Conservation (phyloP, 2,329 filamentous ascomycete genomes). For the Hypoxylon sp. region DNA sequence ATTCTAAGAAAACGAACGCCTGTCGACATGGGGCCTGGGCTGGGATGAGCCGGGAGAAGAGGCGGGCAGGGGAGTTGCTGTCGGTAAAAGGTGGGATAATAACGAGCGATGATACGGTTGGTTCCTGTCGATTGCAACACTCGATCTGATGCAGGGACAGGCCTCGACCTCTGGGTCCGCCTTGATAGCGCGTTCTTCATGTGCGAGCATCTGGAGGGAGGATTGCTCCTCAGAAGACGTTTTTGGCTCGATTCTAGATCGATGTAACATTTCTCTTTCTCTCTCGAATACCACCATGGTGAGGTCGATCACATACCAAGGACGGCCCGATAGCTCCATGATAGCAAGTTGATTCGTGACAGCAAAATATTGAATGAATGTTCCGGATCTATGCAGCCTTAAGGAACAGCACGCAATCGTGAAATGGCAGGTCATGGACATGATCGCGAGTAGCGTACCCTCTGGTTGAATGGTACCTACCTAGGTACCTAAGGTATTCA, state of each 20-base stretch:
- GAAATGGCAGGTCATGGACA: not conserved
- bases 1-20: constrained; percentile 13
- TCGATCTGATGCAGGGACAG: constrained; percentile 41
- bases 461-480: not conserved
- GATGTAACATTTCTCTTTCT: constrained; percentile 1
- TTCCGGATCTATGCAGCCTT: not conserved
- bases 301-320: constrained; percentile 19
- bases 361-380: constrained; percentile 3
- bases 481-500: no score
- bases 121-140: constrained; percentile 41
- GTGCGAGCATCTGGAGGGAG: constrained; percentile 18
- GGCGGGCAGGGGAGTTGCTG: constrained; percentile 32
- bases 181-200: constrained; percentile 20
- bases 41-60: constrained; percentile 43
- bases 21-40: constrained; percentile 30
- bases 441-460: not conserved
- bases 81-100: constrained; percentile 48
- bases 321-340: constrained; percentile 22
- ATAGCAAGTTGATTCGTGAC: not conserved
- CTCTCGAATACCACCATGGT: constrained; percentile 22
- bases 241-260: constrained; percentile 29
- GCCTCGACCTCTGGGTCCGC: constrained; percentile 22
- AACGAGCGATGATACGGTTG: constrained; percentile 42
- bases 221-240: constrained; percentile 6
- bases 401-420: constrained; percentile 3